Evolutionary conservation across 108 stramenopile genomes (phyloP).

Genomic region (Nitzschia sp.): DNA sequence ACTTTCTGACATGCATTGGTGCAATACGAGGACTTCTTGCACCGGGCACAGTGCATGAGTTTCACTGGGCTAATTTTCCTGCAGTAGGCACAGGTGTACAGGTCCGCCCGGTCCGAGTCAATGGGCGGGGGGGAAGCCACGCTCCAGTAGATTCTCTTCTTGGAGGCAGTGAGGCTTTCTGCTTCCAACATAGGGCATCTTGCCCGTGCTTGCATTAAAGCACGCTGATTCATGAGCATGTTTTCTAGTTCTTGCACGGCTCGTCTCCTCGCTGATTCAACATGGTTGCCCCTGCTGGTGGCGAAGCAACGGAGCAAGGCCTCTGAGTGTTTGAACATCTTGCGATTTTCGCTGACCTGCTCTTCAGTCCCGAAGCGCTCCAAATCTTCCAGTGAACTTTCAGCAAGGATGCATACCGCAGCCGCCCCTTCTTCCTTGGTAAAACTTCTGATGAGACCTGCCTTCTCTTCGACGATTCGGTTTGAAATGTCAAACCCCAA

Average conservation of each 20-base stretch:
- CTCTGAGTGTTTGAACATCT: conserved; percentile 6
- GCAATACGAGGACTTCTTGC: conserved; percentile 43
- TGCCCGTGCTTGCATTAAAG: conserved; percentile 24
- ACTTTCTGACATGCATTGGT: conserved; percentile 32
- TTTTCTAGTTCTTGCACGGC: background rate
- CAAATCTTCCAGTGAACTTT: conserved; percentile 20
- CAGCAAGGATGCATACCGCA: background rate
- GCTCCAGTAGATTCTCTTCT: conserved; percentile 28
- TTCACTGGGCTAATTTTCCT: conserved; percentile 26
- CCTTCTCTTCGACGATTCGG: conserved; percentile 27
- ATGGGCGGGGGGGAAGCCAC: background rate
- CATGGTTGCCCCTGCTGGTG: background rate
- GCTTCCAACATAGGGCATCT: conserved; percentile 15
- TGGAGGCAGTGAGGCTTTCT: conserved; percentile 29
- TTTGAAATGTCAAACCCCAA: conserved; percentile 26
- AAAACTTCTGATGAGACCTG: conserved; percentile 25
- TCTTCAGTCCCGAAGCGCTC: conserved; percentile 10
- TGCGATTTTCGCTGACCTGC: conserved; percentile 1
- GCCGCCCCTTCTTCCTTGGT: conserved; percentile 21
- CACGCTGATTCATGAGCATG: background rate
- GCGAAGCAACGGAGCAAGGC: conserved; percentile 2
- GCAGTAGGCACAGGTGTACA: conserved; percentile 37
- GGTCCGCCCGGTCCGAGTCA: conserved; percentile 2
- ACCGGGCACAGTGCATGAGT: conserved; percentile 27
- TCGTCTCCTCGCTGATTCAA: background rate